A percentile compares a stretch with the other conserved stretches of the same genome.
phyloP scores from a whole-genome alignment of 1,284 basidiomycete genomes.

The Afroboletus lepidellus region DNA sequence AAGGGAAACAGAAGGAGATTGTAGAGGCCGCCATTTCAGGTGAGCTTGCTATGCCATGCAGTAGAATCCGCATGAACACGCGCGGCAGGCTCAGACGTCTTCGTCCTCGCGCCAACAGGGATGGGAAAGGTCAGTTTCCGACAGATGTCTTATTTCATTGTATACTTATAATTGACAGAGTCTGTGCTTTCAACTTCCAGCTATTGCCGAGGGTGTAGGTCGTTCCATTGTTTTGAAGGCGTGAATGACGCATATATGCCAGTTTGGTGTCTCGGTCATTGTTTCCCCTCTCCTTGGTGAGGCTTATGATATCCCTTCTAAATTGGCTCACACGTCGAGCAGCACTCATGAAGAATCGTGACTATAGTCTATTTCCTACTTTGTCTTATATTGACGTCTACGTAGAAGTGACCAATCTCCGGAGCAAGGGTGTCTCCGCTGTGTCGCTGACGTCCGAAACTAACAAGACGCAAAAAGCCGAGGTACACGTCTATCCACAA shows the following conservation, averaged over 20 bases:
- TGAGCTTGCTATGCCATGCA: conserved; percentile 22
- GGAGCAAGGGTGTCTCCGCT: conserved; percentile 54
- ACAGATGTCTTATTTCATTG: neutral
- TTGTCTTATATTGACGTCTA: conserved; percentile 5
- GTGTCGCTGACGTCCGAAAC: conserved; percentile 72
- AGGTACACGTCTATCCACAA: no score
- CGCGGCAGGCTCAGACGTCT: conserved; percentile 61
- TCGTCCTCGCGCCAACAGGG: conserved; percentile 85
- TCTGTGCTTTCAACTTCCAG: conserved; percentile 86
- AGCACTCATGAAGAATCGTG: conserved; percentile 87
- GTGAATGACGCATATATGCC: neutral
- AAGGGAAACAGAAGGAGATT: conserved; percentile 76
- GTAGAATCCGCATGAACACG: neutral
- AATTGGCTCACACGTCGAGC: neutral
- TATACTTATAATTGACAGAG: conserved; percentile 41
- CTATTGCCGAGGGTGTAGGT: conserved; percentile 60
- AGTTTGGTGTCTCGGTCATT: conserved; percentile 76
- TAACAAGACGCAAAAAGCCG: conserved; percentile 46
- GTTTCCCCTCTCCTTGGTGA: conserved; percentile 73
- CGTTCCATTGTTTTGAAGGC: neutral
- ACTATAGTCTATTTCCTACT: conserved; percentile 17
- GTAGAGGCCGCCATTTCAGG: conserved; percentile 67
- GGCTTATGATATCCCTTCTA: neutral
- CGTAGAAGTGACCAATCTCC: conserved; percentile 66
- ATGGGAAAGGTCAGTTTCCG: conserved; percentile 74